Base-by-base conservation (phyloP, 2,329 filamentous ascomycete species). In the Trichoderma pleuroti region DNA sequence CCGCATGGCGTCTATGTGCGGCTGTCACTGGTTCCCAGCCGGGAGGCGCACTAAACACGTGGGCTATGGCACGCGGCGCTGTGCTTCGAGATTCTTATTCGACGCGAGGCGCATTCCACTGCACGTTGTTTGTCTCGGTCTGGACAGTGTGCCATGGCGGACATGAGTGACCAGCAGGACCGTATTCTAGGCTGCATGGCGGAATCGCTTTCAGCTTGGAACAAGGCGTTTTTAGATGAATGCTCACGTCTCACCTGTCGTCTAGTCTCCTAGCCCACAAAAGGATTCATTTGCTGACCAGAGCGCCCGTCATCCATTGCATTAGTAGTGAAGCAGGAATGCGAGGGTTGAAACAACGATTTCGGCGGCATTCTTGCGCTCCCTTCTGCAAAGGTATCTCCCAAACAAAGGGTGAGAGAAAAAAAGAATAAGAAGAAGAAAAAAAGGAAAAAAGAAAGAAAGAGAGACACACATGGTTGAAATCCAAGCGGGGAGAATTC, bases 1-100 rank as follows among this genome's bases (percentile, higher is more conserved):
- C 66, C 39, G 56, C 66, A 68, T 30, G 56, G 36, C 56, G 65
- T 46, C 52, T 68, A 56, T 34, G 12, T 68, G 56, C 28, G 36
- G 65, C 65, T 68, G 39, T 68, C 56, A 28, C 39, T 65, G 62
- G 62, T 24, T 26, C 30, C 16, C 11, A 39, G 28, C 54, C 39
- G 26, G 59, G 34, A 68, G 36, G 65, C 62, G 61, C 61, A 52
- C 60, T 52, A 24, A 34, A 36, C 30, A 52, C 16, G 9, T 28
- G 46, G 54, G 36, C 39, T 12, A 21, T 68, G 56, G 56, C 36
- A 60, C 66, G 16, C 28, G 39, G 28, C 65, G 56, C 65, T 34
- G 60, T 52, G 26, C 21, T 6, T 26, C 14, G 30, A 60, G 26
- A 9, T 59, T 68, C 54, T 68, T 49, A 24, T 49, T 68, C 30